Conservation (phyloP, 1,139 yeast species). For the Yamadazyma triangularis region DNA sequence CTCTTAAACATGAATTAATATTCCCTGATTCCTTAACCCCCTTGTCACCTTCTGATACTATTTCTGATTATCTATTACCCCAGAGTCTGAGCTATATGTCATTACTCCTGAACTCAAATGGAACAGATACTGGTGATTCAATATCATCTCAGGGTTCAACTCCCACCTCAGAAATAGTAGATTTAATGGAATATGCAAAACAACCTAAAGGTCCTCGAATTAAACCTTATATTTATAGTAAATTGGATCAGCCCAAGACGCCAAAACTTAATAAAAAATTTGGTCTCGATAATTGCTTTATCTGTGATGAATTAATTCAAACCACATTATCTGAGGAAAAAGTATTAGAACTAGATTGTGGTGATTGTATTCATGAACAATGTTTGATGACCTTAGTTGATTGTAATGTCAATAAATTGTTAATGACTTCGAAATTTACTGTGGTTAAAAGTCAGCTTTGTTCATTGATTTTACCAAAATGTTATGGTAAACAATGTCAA, state of each 20-base stretch:
- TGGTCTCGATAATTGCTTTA: slow-evolving; percentile 21
- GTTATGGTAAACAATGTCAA: slow-evolving; percentile 8
- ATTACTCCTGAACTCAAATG: slow-evolving; percentile 3
- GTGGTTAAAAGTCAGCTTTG: slow-evolving; percentile 5
- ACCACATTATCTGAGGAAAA: slow-evolving; percentile 30
- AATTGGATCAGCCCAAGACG: slow-evolving; percentile 7
- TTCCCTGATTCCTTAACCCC: slow-evolving; percentile 13
- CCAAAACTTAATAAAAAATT: slow-evolving; percentile 3
- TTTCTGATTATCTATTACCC: neutral
- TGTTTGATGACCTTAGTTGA: slow-evolving; percentile 24
- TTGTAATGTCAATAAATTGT: slow-evolving; percentile 5
- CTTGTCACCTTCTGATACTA: slow-evolving; percentile 5
- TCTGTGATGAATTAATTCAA: slow-evolving; percentile 33
- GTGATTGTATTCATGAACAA: slow-evolving; percentile 36
- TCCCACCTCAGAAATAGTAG: slow-evolving; percentile 1
- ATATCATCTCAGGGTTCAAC: slow-evolving; percentile 4
- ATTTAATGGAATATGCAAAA: neutral
- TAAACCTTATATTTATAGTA: slow-evolving; percentile 20
- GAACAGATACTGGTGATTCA: slow-evolving; percentile 2
- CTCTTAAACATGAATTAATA: slow-evolving; percentile 1
- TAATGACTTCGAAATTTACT: slow-evolving; percentile 7
- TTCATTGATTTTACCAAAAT: slow-evolving; percentile 8
- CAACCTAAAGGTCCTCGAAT: slow-evolving; percentile 22
- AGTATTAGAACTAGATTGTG: slow-evolving; percentile 31
- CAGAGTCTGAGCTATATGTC: slow-evolving; percentile 2